Evolutionary conservation across 2,329 filamentous ascomycete species (phyloP), one percentile per base, ranked within the genome.

Genomic region (Metarhizium album): DNA sequence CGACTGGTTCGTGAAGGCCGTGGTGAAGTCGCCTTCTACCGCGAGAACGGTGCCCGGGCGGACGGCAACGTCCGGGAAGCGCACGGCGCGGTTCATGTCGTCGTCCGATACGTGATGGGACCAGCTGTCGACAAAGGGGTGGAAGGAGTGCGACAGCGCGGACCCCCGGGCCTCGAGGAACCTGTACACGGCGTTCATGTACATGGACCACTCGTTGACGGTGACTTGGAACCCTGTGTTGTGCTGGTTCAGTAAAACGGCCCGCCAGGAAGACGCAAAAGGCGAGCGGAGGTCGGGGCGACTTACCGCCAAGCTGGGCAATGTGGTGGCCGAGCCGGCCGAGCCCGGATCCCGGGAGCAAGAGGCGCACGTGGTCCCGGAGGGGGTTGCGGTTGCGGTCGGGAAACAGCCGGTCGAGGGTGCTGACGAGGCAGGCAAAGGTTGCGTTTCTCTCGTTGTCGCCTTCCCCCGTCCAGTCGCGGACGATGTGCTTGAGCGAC

Each of bases 181-280:
- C 1, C 76, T 71, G 53, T 79, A 79, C 0, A 70, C 73, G 1
- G 75, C 54, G 52, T 78, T 79, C 73, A 80, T 78, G 54, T 73
- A 80, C 62, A 74, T 71, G 1, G 75, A 79, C 73, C 73, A 80
- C 60, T 82, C 78, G 55, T 80, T 81, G 49, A 71, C 64, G 0
- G 74, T 76, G 0, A 79, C 76, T 23, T 77, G 64, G 50, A 77
- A 76, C 1, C 67, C 72, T 71, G 13, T 3, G 5, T 14, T 6
- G n/a, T 3, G 5, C 18, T 6, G n/a, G 33, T 24, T 11, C 45
- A 45, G 40, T 27, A 46, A 31, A 20, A 16, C n/a, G n/a, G n/a
- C n/a, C n/a, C n/a, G n/a, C n/a, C n/a, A n/a, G n/a, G n/a, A n/a
- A n/a, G n/a, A n/a, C n/a, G n/a, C n/a, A n/a, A n/a, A n/a, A n/a